These are phyloP conservation scores for Leptographium galeiforme DNA, from an alignment of 2,329 filamentous ascomycete species.

Conservation along the genomic window DNA sequence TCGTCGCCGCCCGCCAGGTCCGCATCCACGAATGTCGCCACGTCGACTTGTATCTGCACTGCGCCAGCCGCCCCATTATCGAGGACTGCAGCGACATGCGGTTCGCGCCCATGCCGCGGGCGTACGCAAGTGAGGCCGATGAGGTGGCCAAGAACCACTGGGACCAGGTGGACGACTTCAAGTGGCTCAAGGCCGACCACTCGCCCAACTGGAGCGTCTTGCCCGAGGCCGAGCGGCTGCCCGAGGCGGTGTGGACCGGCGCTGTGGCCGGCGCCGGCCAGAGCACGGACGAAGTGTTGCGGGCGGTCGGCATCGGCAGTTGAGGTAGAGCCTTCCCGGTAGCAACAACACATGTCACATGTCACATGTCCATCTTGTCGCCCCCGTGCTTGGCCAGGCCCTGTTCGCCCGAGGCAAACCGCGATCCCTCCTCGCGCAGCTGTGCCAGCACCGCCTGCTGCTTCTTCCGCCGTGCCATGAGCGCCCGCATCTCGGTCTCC, in stretches of 20 bases:
- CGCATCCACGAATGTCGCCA: constrained; percentile 78
- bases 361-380: neutral
- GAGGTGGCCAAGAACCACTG: constrained; percentile 50
- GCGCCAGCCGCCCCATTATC: constrained; percentile 78
- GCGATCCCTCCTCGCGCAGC: constrained; percentile 36
- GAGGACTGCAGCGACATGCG: constrained; percentile 70
- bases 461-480: constrained; percentile 48
- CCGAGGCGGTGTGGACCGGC: constrained; percentile 53
- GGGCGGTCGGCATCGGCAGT: constrained; percentile 28
- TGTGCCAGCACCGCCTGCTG: constrained; percentile 46
- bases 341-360: no score
- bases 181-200: constrained; percentile 77
- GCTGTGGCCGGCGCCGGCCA: constrained; percentile 50
- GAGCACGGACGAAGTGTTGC: constrained; percentile 53
- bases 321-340: neutral
- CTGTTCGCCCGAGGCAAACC: constrained; percentile 22
- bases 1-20: constrained; percentile 75
- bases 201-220: constrained; percentile 82
- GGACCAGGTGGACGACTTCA: constrained; percentile 92
- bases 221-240: constrained; percentile 42
- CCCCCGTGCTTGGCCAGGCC: constrained; percentile 1
- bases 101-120: constrained; percentile 62
- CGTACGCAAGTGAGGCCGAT: constrained; percentile 30
- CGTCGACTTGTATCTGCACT: constrained; percentile 73
- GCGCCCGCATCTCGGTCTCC: constrained; percentile 51